Evolutionary conservation across 805 yeast species (phyloP), one percentile per base, ranked within the genome.

Genomic region (Priceomyces carsonii): DNA sequence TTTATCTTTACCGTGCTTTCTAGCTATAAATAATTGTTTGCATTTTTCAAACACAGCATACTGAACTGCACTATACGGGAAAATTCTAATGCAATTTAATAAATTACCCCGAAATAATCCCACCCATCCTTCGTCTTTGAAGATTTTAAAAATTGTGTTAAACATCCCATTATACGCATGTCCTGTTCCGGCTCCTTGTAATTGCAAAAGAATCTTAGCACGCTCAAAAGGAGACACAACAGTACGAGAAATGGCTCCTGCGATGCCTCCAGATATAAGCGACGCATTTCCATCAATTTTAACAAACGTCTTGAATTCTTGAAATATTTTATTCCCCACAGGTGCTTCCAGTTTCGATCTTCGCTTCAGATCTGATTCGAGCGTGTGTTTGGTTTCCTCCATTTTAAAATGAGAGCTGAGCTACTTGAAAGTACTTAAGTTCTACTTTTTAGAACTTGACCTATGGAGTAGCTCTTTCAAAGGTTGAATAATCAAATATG

Each of bases 61-160:
- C 62, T 91, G 99, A 9, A 89, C 95, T 0, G 98, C 97, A 40
- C 91, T 81, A 55, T 91, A 91, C 1, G 99, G 99, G 42, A 91
- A 79, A 17, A 93, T 87, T 36, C 99, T 70, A 2, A 91, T 61
- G 67, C 97, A 90, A 58, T 91, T 91, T 42, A 87, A 70, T 0
- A 91, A 86, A 59, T 91, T 91, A 1, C 99, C 99, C 31, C 98
- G 69, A 59, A 87, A 86, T 49, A 85, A 66, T 0, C 98, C 99
- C 36, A 79, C 73, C 69, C 85, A 71, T n/a, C 98, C 97, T 67
- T 91, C 99, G 40, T 88, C 96, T 36, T 63, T 64, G 73, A 88
- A 90, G 74, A 91, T 85, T 44, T 83, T 80, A 41, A 63, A 55
- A 8, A 93, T 79, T 0, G 96, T 87, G 5, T 81, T 72, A 39